Evolutionary conservation across 768 basidiomycete species (phyloP).

Genomic region (Harrya chromipes): DNA sequence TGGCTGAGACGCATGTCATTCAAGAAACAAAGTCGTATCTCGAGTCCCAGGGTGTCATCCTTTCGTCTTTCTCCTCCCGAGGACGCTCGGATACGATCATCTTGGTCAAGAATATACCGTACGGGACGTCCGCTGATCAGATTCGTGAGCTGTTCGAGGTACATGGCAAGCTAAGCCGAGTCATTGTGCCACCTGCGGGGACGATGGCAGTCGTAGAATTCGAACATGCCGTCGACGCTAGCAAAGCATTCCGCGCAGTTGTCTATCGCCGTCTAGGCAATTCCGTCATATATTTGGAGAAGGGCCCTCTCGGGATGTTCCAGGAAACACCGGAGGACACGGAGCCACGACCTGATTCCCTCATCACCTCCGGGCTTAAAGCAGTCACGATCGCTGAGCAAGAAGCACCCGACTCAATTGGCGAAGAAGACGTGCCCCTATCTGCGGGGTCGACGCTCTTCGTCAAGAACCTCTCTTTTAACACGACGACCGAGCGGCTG

Average conservation of each 20-base stretch:
- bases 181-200: conserved; percentile 88
- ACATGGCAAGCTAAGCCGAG: conserved; percentile 66
- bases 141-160: conserved; percentile 77
- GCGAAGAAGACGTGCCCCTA: conserved; percentile 41
- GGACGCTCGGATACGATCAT: conserved; percentile 75
- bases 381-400: conserved; percentile 47
- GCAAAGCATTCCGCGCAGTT: conserved; percentile 73
- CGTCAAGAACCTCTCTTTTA: conserved; percentile 93
- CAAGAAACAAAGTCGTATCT: conserved; percentile 92
- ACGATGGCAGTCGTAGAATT: conserved; percentile 93
- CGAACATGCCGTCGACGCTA: conserved; percentile 64
- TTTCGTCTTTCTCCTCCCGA: conserved; percentile 52
- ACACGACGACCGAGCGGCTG: conserved; percentile 77
- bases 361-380: conserved; percentile 20
- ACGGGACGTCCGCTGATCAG: conserved; percentile 72
- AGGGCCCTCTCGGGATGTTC: conserved; percentile 86
- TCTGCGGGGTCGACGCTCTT: conserved; percentile 80
- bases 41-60: conserved; percentile 67
- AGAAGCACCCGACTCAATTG: conserved; percentile 28
- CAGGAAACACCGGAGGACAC: conserved; percentile 35
- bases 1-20: conserved; percentile 96
- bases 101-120: conserved; percentile 96
- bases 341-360: conserved; percentile 3
- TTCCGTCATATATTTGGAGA: conserved; percentile 89
- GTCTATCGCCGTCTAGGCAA: conserved; percentile 88